These are phyloP conservation scores for Micractinium sp. DNA, from an alignment of 139 green algal species.

Conservation along the genomic window DNA sequence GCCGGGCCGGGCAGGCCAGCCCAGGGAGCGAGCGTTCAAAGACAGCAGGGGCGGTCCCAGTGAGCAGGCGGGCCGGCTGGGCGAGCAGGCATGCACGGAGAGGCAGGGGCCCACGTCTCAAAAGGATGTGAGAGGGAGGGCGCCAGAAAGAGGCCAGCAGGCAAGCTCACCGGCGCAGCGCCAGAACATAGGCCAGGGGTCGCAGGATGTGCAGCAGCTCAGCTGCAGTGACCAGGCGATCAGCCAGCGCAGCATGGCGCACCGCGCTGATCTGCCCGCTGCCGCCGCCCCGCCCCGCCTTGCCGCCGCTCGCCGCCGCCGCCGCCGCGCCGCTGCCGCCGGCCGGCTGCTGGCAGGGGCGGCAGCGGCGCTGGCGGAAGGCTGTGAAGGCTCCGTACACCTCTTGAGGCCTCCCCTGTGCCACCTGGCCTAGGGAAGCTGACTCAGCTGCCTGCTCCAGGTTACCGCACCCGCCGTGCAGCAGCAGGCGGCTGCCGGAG, in stretches of 20 bases:
- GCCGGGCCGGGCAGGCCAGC: no score
- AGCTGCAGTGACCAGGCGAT: conserved; percentile 56
- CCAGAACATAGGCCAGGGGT: conserved; percentile 72
- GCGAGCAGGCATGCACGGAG: background rate
- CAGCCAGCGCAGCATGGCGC: conserved; percentile 30
- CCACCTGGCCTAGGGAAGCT: background rate
- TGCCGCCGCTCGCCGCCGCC: background rate
- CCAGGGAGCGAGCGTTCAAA: background rate
- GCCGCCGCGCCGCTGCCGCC: background rate
- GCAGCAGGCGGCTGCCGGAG: conserved; percentile 30
- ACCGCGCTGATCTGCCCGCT: background rate
- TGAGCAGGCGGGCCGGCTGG: background rate
- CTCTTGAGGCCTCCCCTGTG: conserved; percentile 36
- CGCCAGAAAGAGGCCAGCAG: background rate
- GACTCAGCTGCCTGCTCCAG: background rate
- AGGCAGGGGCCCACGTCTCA: no score
- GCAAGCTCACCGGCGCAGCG: conserved; percentile 56
- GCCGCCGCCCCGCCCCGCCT: background rate
- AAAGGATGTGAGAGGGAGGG: background rate
- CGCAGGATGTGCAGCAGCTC: conserved; percentile 79
- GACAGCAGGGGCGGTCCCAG: background rate
- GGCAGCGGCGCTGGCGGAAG: conserved; percentile 44
- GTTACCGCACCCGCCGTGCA: conserved; percentile 28
- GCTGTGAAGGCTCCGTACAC: conserved; percentile 49
- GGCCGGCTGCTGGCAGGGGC: background rate